phyloP scores from a whole-genome alignment of 768 basidiomycete species.

The Holtermanniella nyarrowii region DNA sequence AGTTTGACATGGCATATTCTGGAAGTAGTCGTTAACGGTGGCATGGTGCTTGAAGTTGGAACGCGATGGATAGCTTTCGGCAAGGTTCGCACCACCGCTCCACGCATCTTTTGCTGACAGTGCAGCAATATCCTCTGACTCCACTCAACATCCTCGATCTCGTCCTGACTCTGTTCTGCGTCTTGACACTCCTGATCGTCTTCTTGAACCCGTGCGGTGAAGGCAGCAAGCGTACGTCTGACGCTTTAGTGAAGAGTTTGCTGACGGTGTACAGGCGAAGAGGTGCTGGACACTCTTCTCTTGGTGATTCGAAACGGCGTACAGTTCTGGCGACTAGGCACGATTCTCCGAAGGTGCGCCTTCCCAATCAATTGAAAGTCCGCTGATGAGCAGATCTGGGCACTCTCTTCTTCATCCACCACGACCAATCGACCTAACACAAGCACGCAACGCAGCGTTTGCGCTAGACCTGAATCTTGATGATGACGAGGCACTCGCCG shows the following conservation, averaged over 20 bases:
- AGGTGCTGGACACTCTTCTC: conserved; percentile 81
- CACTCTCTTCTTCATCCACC: conserved; percentile 42
- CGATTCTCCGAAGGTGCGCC: conserved; percentile 84
- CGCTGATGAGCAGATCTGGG: conserved; percentile 38
- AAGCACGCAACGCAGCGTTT: conserved; percentile 40
- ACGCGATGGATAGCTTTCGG: conserved; percentile 90
- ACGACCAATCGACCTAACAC: conserved; percentile 43
- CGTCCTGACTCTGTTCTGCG: conserved; percentile 78
- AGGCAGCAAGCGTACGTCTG: conserved; percentile 29
- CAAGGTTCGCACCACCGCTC: conserved; percentile 46
- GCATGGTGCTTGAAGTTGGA: conserved; percentile 89
- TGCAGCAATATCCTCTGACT: conserved; percentile 38
- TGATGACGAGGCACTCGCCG: conserved; percentile 41
- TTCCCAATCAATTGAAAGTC: background rate
- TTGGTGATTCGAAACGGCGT: conserved; percentile 86
- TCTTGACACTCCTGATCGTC: conserved; percentile 75
- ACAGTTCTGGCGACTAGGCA: conserved; percentile 72
- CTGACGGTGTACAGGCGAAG: conserved; percentile 60
- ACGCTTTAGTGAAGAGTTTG: background rate
- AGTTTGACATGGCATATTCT: conserved; percentile 38
- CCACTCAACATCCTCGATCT: conserved; percentile 77
- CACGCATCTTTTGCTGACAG: conserved; percentile 7
- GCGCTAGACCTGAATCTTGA: conserved; percentile 43
- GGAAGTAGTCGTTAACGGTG: conserved; percentile 43
- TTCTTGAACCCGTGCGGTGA: conserved; percentile 48